Percentiles rank a stretch among this genome's conserved stretches.
These are phyloP conservation scores for Trichophyton verrucosum DNA, from an alignment of 2,329 filamentous ascomycete species.

Conservation along the genomic window DNA sequence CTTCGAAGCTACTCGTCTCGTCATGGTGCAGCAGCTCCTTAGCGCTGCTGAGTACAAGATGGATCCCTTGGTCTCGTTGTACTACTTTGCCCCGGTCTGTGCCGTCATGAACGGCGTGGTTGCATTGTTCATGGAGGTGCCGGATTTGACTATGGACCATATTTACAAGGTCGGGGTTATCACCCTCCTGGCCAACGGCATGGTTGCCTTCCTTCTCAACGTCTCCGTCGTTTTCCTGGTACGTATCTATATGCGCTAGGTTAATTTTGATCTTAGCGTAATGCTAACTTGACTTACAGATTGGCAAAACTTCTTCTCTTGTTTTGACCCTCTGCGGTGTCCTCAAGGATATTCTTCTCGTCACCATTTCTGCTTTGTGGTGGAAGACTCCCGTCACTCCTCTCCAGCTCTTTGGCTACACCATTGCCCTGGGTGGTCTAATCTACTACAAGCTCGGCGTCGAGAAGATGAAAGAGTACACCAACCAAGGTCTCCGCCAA, in stretches of 20 bases:
- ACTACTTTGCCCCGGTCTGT: conserved; percentile 81
- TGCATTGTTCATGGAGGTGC: conserved; percentile 56
- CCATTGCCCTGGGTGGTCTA: conserved; percentile 53
- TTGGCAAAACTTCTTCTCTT: conserved; percentile 75
- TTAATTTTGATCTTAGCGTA: neutral
- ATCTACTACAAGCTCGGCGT: conserved; percentile 59
- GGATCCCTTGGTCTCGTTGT: conserved; percentile 76
- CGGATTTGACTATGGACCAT: conserved; percentile 52
- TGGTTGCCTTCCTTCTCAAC: conserved; percentile 68
- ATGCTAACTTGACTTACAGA: conserved; percentile 39
- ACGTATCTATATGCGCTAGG: conserved; percentile 28
- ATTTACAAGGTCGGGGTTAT: conserved; percentile 53
- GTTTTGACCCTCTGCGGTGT: conserved; percentile 78
- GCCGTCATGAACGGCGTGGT: conserved; percentile 66
- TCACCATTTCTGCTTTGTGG: conserved; percentile 61
- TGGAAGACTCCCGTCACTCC: conserved; percentile 60
- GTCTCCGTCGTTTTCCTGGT: conserved; percentile 77
- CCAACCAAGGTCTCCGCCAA: conserved; percentile 56
- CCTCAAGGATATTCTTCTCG: conserved; percentile 76
- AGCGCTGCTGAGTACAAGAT: conserved; percentile 70
- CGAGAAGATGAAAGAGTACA: conserved; percentile 71
- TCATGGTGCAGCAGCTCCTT: conserved; percentile 76
- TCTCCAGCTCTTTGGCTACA: conserved; percentile 67
- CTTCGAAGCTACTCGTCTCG: conserved; percentile 68
- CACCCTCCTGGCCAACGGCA: conserved; percentile 59